Conservation (phyloP, 257 asterid species). For the Solanum dulcamara region DNA sequence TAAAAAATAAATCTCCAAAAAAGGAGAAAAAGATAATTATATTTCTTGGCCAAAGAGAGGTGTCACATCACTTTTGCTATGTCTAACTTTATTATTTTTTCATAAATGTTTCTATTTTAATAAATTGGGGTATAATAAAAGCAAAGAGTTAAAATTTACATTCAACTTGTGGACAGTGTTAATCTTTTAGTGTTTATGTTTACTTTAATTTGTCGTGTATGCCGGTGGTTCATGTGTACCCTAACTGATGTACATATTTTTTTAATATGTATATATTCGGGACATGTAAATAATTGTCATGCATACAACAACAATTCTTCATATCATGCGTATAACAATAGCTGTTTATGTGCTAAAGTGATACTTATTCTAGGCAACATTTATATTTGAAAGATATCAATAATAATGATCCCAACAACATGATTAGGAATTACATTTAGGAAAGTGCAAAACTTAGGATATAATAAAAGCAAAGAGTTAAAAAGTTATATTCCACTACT, state of each 20-base stretch:
- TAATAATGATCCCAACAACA: background rate
- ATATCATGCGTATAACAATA: background rate
- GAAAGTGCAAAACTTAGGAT: too few species aligned
- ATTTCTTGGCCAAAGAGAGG: background rate
- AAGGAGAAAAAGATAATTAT: background rate
- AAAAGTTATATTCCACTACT: background rate
- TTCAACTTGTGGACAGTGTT: background rate
- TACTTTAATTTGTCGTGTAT: background rate
- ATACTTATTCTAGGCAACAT: too few species aligned
- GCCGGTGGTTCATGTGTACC: background rate
- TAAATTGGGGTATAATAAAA: background rate
- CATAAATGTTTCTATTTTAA: too few species aligned
- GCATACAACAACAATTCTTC: too few species aligned
- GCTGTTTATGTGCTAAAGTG: background rate
- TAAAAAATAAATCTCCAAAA: background rate
- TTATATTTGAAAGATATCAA: background rate
- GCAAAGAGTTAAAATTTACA: background rate
- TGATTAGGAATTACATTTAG: background rate
- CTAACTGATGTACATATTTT: background rate
- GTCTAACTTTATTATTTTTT: too few species aligned
- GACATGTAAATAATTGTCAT: background rate
- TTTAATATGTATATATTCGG: background rate
- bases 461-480: background rate
- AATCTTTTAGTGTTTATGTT: background rate
- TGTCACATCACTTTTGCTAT: too few species aligned